Evolutionary conservation across 176 grass and related monocot genomes (phyloP), one percentile per base, ranked within the genome.

Genomic region (Carex scoparia): DNA sequence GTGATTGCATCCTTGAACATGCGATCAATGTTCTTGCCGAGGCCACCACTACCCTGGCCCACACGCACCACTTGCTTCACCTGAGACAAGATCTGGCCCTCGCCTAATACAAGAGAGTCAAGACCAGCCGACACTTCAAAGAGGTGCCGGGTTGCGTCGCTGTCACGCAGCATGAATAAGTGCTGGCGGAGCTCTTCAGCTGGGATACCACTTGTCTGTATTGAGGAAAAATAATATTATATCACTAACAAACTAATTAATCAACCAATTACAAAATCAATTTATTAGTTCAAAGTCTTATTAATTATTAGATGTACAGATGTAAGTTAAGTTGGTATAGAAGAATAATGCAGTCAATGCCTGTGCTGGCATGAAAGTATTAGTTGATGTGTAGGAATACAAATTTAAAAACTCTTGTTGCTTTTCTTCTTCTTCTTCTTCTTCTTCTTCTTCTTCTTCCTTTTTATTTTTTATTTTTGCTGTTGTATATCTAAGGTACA

Each of bases 1-100:
- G 94, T 94, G 81, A 97, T 97, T 79, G 94, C 94, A 78, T 94
- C 94, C 84, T 97, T 97, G 94, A 97, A 97, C 94, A 97, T 97
- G 78, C 94, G 87, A 79, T 97, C 94, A 10, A 97, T 94, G 89
- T 97, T 97, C 88, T 94, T 97, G 51, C 94, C 94, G 46, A 97
- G 69, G 28, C 94, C 91, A 56, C 94, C 91, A 63, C 84, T 97
- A 42, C 89, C 91, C 83, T 97, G 91, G 10, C 94, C 94, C 51
- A 82, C 88, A 56, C 89, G 89, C 40, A 97, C 94, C 83, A 97
- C 94, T 90, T 97, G 94, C 85, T 97, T 97, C 59, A 97, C 94
- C 79, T 97, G 91, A 60, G 94, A 89, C 69, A 97, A 89, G 49
- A 97, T 97, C 63, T 97, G 94, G 51, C 94, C 94, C 87, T 97